Base-by-base conservation (phyloP, 352 stramenopile species). In the Globisporangium splendens region DNA sequence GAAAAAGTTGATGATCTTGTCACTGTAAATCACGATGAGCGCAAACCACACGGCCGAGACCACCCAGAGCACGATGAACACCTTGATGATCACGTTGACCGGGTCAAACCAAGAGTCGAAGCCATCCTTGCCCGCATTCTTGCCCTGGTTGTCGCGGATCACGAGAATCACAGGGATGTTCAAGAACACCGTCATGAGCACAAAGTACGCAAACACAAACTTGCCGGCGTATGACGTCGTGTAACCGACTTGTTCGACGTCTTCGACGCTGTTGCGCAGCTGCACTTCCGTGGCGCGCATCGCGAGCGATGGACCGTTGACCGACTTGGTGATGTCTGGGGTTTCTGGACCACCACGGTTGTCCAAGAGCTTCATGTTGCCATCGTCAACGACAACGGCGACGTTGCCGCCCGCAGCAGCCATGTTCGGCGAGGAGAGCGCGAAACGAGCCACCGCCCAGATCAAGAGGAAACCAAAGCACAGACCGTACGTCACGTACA, bases 1-100 rank as follows among this genome's bases (percentile, higher is more conserved):
- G 62, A 89, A 91, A 50, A 84, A 91, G 63, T 91, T 88, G 63
- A 72, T 42, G 6, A 91, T 54, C 38, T 78, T 56, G 5, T 71
- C 59, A 15, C 66, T 61, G 50, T 72, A 77, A 14, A 79, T 55
- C 10, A 91, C 77, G 1, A 86, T 61, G 20, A 65, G 52, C 0
- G 65, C 66, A 46, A 85, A 72, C 74, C 78, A 91, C 6, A 89
- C 60, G 3, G 70, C 65, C 17, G 65, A 58, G 51, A 88, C 69
- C 15, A 86, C 61, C 80, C 80, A 90, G 2, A 76, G 61, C 46
- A 69, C 64, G 50, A 90, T 85, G 50, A 83, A 87, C 13, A 83
- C 77, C 57, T 82, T 73, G 46, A 89, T 83, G 24, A 88, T 59
- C 2, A 72, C 73, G 5, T 75, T 75, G 1, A 64, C 64, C 22